These are phyloP conservation scores for Podaxis sp. DNA, from an alignment of 768 basidiomycete species.

Conservation along the genomic window DNA sequence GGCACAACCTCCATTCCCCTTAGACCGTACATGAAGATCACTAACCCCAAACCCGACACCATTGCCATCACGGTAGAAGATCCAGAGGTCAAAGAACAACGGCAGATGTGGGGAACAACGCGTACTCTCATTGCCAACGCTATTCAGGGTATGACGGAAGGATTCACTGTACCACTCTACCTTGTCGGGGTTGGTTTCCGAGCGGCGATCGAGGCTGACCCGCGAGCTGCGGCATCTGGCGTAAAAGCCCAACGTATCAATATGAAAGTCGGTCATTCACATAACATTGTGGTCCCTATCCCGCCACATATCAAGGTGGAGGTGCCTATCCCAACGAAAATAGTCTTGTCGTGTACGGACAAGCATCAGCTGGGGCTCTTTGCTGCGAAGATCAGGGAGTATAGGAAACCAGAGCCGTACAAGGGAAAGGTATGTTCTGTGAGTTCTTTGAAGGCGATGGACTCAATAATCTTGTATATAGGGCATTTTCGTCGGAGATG, in stretches of 20 bases:
- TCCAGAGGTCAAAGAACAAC: slow-evolving; percentile 70
- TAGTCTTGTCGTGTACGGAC: slow-evolving; percentile 78
- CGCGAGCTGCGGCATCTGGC: slow-evolving; percentile 56
- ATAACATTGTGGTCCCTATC: slow-evolving; percentile 80
- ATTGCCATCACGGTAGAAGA: slow-evolving; percentile 62
- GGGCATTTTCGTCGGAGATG: slow-evolving; percentile 94
- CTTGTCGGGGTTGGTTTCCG: slow-evolving; percentile 96
- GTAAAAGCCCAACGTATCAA: slow-evolving; percentile 69
- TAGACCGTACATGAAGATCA: slow-evolving; percentile 45
- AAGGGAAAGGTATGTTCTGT: slow-evolving; percentile 83
- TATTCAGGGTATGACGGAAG: slow-evolving; percentile 84
- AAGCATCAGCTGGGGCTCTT: slow-evolving; percentile 88
- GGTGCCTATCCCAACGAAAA: slow-evolving; percentile 82
- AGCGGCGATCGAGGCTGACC: slow-evolving; percentile 81
- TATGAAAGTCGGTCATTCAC: slow-evolving; percentile 93
- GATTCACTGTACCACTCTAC: slow-evolving; percentile 80
- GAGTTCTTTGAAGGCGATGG: neutral
- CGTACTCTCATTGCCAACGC: slow-evolving; percentile 90
- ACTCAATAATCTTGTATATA: slow-evolving; percentile 27
- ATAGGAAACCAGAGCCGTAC: slow-evolving; percentile 93
- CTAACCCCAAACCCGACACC: slow-evolving; percentile 36
- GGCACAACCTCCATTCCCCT: slow-evolving; percentile 48
- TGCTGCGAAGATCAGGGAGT: slow-evolving; percentile 80
- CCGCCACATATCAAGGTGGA: slow-evolving; percentile 80
- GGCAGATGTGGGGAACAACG: slow-evolving; percentile 94